Conservation (phyloP, 2,329 filamentous ascomycete genomes). For the Trichocomaceae sp. region DNA sequence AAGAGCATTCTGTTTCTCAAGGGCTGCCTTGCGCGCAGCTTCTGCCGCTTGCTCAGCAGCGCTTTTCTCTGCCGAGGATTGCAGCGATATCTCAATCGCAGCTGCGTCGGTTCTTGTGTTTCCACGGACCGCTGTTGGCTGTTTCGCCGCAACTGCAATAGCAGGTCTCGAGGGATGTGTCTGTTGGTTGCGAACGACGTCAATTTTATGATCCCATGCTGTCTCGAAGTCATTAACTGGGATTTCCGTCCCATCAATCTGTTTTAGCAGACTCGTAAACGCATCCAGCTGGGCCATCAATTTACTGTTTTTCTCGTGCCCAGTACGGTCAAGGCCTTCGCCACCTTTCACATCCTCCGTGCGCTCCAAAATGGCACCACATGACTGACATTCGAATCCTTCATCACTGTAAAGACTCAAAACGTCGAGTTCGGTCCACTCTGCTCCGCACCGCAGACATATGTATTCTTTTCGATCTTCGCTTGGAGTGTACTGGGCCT, state of each 20-base stretch:
- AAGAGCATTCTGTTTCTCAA: conserved; percentile 47
- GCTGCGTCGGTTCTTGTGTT: conserved; percentile 39
- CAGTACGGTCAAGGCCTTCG: conserved; percentile 39
- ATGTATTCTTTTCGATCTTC: conserved; percentile 88
- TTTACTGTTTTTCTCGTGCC: conserved; percentile 45
- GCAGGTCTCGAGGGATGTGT: conserved; percentile 36
- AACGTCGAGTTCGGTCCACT: conserved; percentile 87
- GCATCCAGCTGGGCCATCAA: conserved; percentile 44
- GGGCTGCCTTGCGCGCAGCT: conserved; percentile 40
- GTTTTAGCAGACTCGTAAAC: conserved; percentile 42
- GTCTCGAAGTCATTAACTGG: conserved; percentile 45
- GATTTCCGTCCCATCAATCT: conserved; percentile 43
- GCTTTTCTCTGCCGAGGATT: conserved; percentile 43
- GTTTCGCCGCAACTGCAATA: conserved; percentile 34
- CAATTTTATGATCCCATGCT: conserved; percentile 44
- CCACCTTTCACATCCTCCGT: conserved; percentile 41
- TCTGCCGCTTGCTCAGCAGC: conserved; percentile 45
- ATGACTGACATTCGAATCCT: conserved; percentile 80
- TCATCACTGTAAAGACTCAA: conserved; percentile 61
- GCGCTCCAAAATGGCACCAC: conserved; percentile 46
- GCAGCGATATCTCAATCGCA: conserved; percentile 45
- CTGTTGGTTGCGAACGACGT: conserved; percentile 39
- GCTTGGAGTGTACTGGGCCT: conserved; percentile 71
- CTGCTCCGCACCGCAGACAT: conserved; percentile 71
- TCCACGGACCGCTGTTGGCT: conserved; percentile 36